Evolutionary conservation across 345 rosid species (phyloP), one percentile per base, ranked within the genome.

Genomic region (Lumnitzera littorea): DNA sequence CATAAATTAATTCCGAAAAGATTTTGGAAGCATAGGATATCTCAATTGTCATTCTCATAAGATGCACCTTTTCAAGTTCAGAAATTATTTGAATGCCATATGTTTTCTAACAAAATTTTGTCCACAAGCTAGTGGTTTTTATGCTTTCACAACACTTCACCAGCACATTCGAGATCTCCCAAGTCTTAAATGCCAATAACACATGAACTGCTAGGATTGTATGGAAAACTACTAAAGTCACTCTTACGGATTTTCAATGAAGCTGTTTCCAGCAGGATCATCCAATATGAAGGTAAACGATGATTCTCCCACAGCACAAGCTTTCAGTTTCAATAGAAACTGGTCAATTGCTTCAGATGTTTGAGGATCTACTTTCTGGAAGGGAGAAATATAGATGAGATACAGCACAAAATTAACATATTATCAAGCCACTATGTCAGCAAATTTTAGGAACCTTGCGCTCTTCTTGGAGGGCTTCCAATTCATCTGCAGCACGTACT

Each of bases 181-280:
- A 36, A 36, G 43, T 36, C 9, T 7, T 36, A 36, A 36, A 36
- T 36, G 43, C 43, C 1, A 36, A 36, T 36, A 36, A 9, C 43
- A 5, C 9, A 36, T 6, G 11, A 36, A 36, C 9, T 1, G 11
- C 43, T 36, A 36, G 43, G 43, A 36, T 20, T 20, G 20, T 36
- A 36, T 36, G 10, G 0, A 41, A 17, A 3, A 47, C 15, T 20
- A 23, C 52, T 24, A 11, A 58, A 29, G 1, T 51, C 49, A 14
- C 58, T 25, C 95, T 87, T 84, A 92, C 97, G 80, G 98, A 61
- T 89, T 92, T 71, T 92, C 98, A 60, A 92, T 75, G 73, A 92
- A 92, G 80, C 98, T 84, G 78, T 92, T 92, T 66, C 98, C 98
- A 57, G 96, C 75, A 58, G 96, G 94, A 79, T 92, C 98, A 63